phyloP scores from a whole-genome alignment of 345 rosid species.

The Theobroma cacao region DNA sequence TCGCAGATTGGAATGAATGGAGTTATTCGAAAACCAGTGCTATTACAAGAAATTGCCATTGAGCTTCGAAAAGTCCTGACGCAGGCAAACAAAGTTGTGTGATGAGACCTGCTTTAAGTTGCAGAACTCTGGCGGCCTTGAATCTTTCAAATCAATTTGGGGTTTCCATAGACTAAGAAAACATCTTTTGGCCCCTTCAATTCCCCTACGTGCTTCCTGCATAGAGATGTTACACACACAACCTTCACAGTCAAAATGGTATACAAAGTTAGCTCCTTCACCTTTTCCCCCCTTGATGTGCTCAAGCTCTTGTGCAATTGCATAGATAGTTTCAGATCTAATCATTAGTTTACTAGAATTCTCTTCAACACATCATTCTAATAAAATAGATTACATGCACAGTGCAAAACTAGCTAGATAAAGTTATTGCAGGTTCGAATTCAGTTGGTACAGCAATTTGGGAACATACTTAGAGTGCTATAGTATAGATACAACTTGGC shows the following conservation, averaged over 20 bases:
- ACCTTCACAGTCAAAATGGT: slow-evolving; percentile 31
- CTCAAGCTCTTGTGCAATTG: background rate
- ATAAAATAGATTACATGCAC: background rate
- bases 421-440: background rate
- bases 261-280: slow-evolving; percentile 26
- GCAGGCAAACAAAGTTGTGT: slow-evolving; percentile 46
- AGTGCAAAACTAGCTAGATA: background rate
- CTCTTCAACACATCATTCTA: background rate
- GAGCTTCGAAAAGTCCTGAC: slow-evolving; percentile 70
- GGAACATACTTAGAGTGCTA: background rate
- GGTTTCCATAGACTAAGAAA: slow-evolving; percentile 2
- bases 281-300: background rate
- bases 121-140: background rate
- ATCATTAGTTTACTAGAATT: background rate
- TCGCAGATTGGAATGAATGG: slow-evolving; percentile 74
- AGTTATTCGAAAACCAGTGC: slow-evolving; percentile 68
- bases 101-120: slow-evolving; percentile 12
- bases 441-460: background rate
- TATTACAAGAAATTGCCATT: slow-evolving; percentile 56
- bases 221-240: slow-evolving; percentile 30
- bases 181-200: background rate
- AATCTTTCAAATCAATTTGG: background rate
- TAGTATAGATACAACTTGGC: background rate
- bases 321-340: slow-evolving; percentile 14
- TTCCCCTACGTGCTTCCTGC: slow-evolving; percentile 12